Conservation (phyloP, 352 stramenopile genomes). For the Phytophthora pseudosyringae region DNA sequence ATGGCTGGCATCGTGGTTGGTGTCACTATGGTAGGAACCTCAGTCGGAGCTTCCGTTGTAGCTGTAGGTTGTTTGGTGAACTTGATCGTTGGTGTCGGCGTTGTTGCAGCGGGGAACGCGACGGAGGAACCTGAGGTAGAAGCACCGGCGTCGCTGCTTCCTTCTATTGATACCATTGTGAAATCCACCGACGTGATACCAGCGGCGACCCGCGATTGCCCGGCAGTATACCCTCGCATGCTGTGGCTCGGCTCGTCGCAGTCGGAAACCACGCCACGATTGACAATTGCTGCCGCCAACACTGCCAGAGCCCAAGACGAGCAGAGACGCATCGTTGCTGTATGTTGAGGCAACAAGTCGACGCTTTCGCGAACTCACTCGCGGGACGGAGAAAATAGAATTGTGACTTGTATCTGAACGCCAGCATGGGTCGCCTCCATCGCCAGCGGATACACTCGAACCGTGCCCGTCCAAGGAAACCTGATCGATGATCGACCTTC, state of each 20-base stretch:
- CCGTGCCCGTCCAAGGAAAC: slow-evolving; percentile 16
- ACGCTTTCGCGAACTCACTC: not conserved
- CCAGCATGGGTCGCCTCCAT: slow-evolving; percentile 10
- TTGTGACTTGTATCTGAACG: slow-evolving; percentile 11
- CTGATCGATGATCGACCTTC: slow-evolving; percentile 37
- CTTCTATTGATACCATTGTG: not conserved
- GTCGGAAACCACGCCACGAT: slow-evolving; percentile 4
- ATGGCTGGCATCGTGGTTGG: not conserved
- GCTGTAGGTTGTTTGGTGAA: not conserved
- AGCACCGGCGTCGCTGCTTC: slow-evolving; percentile 1
- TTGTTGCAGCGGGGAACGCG: slow-evolving; percentile 2
- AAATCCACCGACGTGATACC: slow-evolving; percentile 7
- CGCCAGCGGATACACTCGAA: slow-evolving; percentile 9
- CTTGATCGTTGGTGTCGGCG: not conserved
- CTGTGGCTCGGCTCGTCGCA: slow-evolving; percentile 16
- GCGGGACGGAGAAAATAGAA: slow-evolving; percentile 23
- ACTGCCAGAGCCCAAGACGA: not conserved
- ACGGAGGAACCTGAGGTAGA: slow-evolving; percentile 14
- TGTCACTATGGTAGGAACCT: slow-evolving; percentile 2
- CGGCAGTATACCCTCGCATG: slow-evolving; percentile 1
- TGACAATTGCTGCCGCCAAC: not conserved
- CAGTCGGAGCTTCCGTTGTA: slow-evolving; percentile 2
- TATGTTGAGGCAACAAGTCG: slow-evolving; percentile 3
- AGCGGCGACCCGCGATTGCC: not conserved
- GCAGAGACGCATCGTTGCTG: slow-evolving; percentile 13